These are phyloP conservation scores for Termitomyces sp. DNA, from an alignment of 768 basidiomycete genomes.

Conservation along the genomic window DNA sequence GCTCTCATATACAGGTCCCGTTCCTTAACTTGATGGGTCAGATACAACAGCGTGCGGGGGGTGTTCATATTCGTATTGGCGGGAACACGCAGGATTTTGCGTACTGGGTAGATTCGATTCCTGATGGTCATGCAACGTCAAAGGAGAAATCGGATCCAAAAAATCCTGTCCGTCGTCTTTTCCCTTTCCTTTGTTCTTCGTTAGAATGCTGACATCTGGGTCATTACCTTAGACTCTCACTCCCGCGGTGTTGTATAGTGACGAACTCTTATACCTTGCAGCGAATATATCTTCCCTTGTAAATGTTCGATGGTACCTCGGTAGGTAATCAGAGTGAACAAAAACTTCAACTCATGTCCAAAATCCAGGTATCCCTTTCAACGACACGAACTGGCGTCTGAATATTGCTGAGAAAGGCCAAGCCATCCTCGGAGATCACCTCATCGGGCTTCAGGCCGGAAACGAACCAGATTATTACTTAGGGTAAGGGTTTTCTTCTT, in stretches of 20 bases:
- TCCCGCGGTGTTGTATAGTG: constrained; percentile 61
- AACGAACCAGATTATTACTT: constrained; percentile 81
- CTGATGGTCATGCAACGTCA: constrained; percentile 38
- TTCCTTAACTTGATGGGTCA: constrained; percentile 70
- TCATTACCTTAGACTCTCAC: constrained; percentile 50
- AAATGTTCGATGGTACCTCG: constrained; percentile 66
- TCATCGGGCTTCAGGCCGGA: constrained; percentile 69
- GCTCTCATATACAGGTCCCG: constrained; percentile 28
- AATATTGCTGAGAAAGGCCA: constrained; percentile 58
- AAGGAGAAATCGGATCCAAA: constrained; percentile 34
- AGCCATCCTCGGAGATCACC: constrained; percentile 58
- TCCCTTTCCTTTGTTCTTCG: background rate
- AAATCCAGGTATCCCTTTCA: constrained; percentile 56
- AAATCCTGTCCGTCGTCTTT: constrained; percentile 31
- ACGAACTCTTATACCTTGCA: constrained; percentile 67
- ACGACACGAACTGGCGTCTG: constrained; percentile 57
- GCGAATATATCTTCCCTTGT: constrained; percentile 56
- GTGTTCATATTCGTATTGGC: constrained; percentile 57
- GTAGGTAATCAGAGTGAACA: constrained; percentile 23
- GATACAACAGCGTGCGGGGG: constrained; percentile 53
- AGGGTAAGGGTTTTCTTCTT: constrained; percentile 20
- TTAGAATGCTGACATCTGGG: background rate
- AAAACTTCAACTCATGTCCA: background rate
- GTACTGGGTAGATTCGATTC: constrained; percentile 36
- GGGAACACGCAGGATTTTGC: constrained; percentile 69